Evolutionary conservation across 1,284 basidiomycete genomes (phyloP), one percentile per base, ranked within the genome.

Genomic region (Meira nashicola): DNA sequence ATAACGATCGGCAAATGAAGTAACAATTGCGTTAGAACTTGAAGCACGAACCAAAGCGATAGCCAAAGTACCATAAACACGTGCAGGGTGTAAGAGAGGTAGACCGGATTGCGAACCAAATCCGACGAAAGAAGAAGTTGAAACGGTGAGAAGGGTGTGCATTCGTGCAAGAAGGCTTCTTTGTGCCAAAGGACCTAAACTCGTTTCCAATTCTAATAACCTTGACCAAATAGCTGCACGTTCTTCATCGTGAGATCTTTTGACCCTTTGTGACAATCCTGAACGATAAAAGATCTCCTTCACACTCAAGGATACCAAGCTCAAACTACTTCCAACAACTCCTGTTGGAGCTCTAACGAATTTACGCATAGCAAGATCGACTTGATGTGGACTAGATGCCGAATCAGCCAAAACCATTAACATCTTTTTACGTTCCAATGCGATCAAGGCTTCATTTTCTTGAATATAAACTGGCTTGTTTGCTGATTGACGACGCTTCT

Each of bases 191-290:
- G 38, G 54, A 33, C 62, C 63, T 46, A 65, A 63, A 19, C 63
- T 52, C 0, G 68, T 71, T 57, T 72, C 70, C 37, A 72, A 64
- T 51, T 72, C 70, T 6, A 72, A 55, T 0, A 72, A 53, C 15
- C 68, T 58, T 19, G 33, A 39, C 58, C 58, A 56, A 1, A 64
- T 55, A 21, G 59, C 59, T 6, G 66, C 59, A 6, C 55, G 55
- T 10, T 64, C 69, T 28, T 28, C 23, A 11, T 59, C 57, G 21
- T n/a, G 15, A 7, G 37, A 28, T 4, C 33, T 2, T 17, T 9
- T 37, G 17, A 39, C 39, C 39, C 17, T 41, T 23, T 19, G 23
- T 25, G 19, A 21, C 14, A 46, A 28, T 7, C 52, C 40, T 4
- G 28, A 12, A 6, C 14, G 11, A 33, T 21, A 3, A 12, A 17